phyloP scores from a whole-genome alignment of 306 rosid genomes.

The Notholithocarpus densiflorus region DNA sequence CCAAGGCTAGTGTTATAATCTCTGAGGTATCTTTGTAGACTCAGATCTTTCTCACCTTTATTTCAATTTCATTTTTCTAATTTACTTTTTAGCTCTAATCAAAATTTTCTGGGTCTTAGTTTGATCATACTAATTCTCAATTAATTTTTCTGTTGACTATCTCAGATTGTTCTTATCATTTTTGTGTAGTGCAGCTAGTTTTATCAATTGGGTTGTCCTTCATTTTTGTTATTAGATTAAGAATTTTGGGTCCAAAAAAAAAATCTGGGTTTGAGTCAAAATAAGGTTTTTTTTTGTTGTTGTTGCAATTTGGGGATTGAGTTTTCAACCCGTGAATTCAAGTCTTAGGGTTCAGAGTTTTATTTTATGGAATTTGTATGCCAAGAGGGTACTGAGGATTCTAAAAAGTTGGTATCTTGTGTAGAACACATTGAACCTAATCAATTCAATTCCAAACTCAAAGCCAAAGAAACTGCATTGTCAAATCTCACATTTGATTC shows the following conservation, averaged over 20 bases:
- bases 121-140: background rate
- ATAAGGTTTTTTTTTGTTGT: too few species aligned
- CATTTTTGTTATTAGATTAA: background rate
- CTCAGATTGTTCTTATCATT: constrained; percentile 8
- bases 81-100: background rate
- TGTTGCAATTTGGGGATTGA: constrained; percentile 36
- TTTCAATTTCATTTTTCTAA: background rate
- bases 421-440: constrained; percentile 34
- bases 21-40: constrained; percentile 35
- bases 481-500: constrained; percentile 22
- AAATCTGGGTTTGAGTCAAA: background rate
- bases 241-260: background rate
- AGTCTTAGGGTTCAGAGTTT: constrained; percentile 20
- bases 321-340: constrained; percentile 31
- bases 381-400: constrained; percentile 50
- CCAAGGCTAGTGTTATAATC: background rate
- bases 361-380: constrained; percentile 93
- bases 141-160: background rate
- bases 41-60: background rate
- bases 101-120: background rate
- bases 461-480: constrained; percentile 15
- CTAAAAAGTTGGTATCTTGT: constrained; percentile 36
- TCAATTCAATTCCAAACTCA: constrained; percentile 22
- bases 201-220: constrained; percentile 15
- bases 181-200: background rate